Percentiles rank a stretch among this genome's conserved stretches.
phyloP scores from a whole-genome alignment of 257 asterid species.

The Solanum sejunctum region DNA sequence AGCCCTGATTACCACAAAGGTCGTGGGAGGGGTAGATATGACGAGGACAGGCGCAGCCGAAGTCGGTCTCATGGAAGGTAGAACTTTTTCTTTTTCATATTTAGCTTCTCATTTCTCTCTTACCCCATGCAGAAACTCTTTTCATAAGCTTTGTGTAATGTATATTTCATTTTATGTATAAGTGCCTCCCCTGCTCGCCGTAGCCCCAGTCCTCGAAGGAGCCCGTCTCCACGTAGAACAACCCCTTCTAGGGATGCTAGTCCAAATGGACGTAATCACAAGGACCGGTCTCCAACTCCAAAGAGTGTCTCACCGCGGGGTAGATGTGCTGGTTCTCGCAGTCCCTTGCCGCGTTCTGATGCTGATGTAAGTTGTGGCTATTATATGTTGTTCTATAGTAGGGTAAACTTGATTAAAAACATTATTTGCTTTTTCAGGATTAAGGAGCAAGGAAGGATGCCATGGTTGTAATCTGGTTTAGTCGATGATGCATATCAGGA shows the following conservation, averaged over 20 bases:
- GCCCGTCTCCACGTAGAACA: constrained; percentile 52
- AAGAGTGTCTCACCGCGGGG: constrained; percentile 67
- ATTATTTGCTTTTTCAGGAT: constrained; percentile 20
- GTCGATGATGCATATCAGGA: constrained; percentile 4
- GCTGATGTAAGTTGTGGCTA: constrained; percentile 52
- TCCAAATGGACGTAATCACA: constrained; percentile 37
- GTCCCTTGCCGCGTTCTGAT: constrained; percentile 66
- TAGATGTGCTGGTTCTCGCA: constrained; percentile 46
- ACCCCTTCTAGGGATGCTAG: constrained; percentile 52
- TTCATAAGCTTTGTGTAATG: background rate
- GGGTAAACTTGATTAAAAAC: background rate
- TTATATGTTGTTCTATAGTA: background rate
- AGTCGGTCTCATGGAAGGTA: constrained; percentile 81
- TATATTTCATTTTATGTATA: background rate
- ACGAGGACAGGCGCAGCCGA: constrained; percentile 55
- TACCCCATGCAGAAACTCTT: background rate
- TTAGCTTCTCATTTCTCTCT: background rate
- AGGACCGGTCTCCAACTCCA: constrained; percentile 47
- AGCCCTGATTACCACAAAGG: constrained; percentile 64
- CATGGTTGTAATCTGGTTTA: background rate
- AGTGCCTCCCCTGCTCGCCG: constrained; percentile 81
- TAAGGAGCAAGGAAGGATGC: constrained; percentile 9
- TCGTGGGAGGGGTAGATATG: constrained; percentile 68
- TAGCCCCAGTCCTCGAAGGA: constrained; percentile 60
- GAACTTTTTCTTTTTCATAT: background rate